Evolutionary conservation across 768 basidiomycete genomes (phyloP).

Genomic region (Lentinula aciculospora): DNA sequence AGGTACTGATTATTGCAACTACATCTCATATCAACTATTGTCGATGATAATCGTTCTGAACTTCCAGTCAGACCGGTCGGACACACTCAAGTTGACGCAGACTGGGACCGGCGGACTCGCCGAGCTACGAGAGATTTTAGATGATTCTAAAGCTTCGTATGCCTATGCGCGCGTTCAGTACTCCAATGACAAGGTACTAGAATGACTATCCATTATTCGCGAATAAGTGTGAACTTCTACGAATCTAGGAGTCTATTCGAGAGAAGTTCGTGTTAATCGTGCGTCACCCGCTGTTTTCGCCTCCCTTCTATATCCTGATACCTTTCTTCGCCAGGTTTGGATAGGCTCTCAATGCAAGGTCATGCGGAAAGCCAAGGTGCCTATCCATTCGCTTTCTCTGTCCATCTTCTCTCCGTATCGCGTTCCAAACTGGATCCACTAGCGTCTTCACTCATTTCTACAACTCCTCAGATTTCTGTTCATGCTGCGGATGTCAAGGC

Average conservation of each 20-base stretch:
- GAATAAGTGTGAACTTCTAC: slow-evolving; percentile 41
- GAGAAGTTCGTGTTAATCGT: slow-evolving; percentile 86
- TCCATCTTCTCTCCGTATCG: slow-evolving; percentile 10
- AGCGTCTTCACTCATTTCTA: slow-evolving; percentile 12
- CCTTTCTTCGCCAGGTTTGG: slow-evolving; percentile 45
- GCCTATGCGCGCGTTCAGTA: slow-evolving; percentile 83
- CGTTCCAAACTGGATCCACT: slow-evolving; percentile 23
- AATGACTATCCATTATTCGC: slow-evolving; percentile 17
- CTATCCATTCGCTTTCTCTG: slow-evolving; percentile 17
- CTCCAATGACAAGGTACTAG: slow-evolving; percentile 63
- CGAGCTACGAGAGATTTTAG: slow-evolving; percentile 68
- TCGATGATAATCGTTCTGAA: neutral
- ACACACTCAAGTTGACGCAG: slow-evolving; percentile 71
- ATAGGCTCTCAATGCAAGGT: slow-evolving; percentile 80
- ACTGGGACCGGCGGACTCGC: slow-evolving; percentile 77
- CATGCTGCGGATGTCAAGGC: slow-evolving; percentile 85
- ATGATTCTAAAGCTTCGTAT: slow-evolving; percentile 74
- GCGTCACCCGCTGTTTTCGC: slow-evolving; percentile 11
- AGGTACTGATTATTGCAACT: slow-evolving; percentile 29
- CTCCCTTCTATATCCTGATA: slow-evolving; percentile 10
- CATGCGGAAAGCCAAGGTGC: slow-evolving; percentile 88
- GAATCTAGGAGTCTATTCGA: slow-evolving; percentile 53
- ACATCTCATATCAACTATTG: neutral
- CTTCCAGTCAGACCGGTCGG: slow-evolving; percentile 45
- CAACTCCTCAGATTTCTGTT: slow-evolving; percentile 71